Evolutionary conservation across 2,329 filamentous ascomycete genomes (phyloP).

Genomic region (Cytospora piceae): DNA sequence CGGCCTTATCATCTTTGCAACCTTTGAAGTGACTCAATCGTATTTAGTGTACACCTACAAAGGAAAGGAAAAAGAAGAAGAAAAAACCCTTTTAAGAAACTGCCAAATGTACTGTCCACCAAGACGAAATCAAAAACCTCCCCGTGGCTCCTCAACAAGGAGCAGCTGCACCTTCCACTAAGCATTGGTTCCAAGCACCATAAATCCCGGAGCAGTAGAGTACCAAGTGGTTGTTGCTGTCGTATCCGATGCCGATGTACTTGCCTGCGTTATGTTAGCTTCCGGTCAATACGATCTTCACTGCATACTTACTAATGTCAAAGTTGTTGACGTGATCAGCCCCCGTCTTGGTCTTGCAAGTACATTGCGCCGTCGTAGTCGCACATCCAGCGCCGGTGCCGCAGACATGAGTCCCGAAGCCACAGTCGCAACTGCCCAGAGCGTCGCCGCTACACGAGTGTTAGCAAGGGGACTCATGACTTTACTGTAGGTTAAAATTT

Average conservation of each 20-base stretch:
- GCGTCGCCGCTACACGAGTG: background rate
- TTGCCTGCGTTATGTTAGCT: background rate
- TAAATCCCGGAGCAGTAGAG: slow-evolving; percentile 4
- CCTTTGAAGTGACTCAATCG: no score
- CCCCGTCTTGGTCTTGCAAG: background rate
- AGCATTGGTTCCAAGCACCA: background rate
- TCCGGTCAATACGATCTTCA: background rate
- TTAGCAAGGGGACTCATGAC: background rate
- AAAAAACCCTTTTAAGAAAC: no score
- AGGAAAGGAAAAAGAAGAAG: no score
- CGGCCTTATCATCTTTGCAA: no score
- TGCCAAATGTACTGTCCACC: no score
- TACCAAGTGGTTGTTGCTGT: background rate
- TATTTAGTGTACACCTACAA: no score
- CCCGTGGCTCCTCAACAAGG: background rate
- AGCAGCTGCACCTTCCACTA: slow-evolving; percentile 5
- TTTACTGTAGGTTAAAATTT: background rate
- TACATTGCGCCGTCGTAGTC: background rate
- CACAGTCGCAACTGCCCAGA: background rate
- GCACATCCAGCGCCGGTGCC: background rate
- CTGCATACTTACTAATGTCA: slow-evolving; percentile 5
- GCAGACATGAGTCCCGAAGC: background rate
- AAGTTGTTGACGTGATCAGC: background rate
- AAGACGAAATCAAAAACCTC: no score
- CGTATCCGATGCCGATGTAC: slow-evolving; percentile 6